A percentile compares a stretch with the other conserved stretches of the same genome.
These are phyloP conservation scores for Russula sp. DNA, from an alignment of 768 basidiomycete genomes.

Conservation along the genomic window DNA sequence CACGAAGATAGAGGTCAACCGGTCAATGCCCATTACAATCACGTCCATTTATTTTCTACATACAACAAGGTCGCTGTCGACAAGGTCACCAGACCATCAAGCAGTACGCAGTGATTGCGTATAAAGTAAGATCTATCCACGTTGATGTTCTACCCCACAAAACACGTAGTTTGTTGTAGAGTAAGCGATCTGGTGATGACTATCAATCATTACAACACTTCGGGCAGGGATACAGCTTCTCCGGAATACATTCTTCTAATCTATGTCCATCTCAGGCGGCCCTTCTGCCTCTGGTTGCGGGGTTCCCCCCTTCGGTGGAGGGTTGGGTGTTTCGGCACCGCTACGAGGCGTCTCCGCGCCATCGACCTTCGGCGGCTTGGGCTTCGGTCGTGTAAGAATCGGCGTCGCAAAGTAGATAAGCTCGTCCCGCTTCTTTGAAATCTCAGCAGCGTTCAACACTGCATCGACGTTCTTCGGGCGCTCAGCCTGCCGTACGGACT, in stretches of 20 bases:
- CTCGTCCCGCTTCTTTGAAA: conserved; percentile 90
- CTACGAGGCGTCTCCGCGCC: conserved; percentile 74
- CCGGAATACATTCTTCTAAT: conserved; percentile 40
- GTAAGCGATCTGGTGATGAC: not conserved
- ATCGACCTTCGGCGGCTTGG: conserved; percentile 68
- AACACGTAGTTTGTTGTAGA: not conserved
- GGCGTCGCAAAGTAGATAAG: conserved; percentile 85
- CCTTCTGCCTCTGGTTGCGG: conserved; percentile 39
- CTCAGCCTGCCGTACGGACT: conserved; percentile 83
- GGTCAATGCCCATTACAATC: too few species aligned
- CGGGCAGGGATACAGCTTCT: conserved; percentile 10
- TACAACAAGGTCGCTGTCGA: too few species aligned
- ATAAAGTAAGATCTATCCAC: conserved; percentile 11
- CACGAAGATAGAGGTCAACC: too few species aligned
- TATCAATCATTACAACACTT: conserved; percentile 14
- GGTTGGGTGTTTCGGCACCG: conserved; percentile 55
- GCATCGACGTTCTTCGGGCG: conserved; percentile 86
- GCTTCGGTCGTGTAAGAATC: conserved; percentile 91
- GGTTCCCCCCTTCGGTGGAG: conserved; percentile 39
- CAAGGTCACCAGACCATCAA: too few species aligned
- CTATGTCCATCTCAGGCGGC: conserved; percentile 83
- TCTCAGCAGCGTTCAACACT: conserved; percentile 75
- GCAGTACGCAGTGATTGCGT: too few species aligned
- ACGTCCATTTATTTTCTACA: too few species aligned
- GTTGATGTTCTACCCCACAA: conserved; percentile 5